Conservation (phyloP, 257 asterid genomes). For the Ajuga chamaepitys region DNA sequence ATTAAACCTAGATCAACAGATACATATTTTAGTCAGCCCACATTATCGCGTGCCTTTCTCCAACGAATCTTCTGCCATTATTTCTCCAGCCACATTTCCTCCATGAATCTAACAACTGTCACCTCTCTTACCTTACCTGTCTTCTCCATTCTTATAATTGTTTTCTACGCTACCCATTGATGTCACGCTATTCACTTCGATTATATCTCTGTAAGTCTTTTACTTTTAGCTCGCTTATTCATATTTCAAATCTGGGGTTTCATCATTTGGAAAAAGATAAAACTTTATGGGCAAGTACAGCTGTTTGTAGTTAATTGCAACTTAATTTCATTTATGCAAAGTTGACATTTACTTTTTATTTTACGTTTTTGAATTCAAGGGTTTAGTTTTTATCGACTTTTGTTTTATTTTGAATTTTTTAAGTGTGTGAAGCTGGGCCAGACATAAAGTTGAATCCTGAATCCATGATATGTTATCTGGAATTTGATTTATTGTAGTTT, state of each 20-base stretch:
- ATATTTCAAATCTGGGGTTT: slow-evolving; percentile 1
- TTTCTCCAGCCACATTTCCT: not conserved
- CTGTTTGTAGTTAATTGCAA: not conserved
- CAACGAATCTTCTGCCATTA: slow-evolving; percentile 19
- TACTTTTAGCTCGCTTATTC: not conserved
- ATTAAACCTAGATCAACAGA: slow-evolving; percentile 1
- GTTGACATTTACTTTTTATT: too few relatives aligned
- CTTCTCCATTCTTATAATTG: not conserved
- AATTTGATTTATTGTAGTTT: not conserved
- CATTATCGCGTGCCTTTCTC: not conserved
- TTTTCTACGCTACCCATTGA: slow-evolving; percentile 12
- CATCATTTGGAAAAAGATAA: not conserved
- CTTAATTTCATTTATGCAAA: not conserved
- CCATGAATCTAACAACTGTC: slow-evolving; percentile 46
- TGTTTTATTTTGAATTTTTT: not conserved
- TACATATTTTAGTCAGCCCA: not conserved
- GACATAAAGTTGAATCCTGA: not conserved
- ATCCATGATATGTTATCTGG: not conserved
- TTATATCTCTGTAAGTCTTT: slow-evolving; percentile 21
- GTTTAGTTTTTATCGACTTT: not conserved
- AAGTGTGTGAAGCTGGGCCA: not conserved
- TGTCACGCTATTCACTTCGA: slow-evolving; percentile 13
- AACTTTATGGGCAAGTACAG: not conserved
- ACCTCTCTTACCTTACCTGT: slow-evolving; percentile 22
- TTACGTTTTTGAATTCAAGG: not conserved